Evolutionary conservation across 495 filamentous ascomycete species (phyloP).

Genomic region (Aspergillus indologenus): DNA sequence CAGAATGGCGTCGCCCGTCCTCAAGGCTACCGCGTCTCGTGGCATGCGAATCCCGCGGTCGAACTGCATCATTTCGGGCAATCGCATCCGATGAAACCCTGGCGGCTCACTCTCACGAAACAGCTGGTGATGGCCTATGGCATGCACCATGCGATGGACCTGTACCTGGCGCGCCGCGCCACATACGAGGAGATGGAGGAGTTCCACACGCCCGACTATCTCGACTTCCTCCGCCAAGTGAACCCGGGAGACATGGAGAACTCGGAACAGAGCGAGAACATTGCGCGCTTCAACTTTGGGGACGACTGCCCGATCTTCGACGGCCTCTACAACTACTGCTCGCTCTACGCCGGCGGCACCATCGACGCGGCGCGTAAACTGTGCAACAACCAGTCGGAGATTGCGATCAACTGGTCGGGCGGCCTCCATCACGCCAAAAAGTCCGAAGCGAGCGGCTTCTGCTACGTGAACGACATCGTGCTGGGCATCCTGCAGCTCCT

Average conservation of each 20-base stretch:
- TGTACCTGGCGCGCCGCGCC: conserved; percentile 75
- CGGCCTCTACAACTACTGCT: conserved; percentile 91
- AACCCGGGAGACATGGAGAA: conserved; percentile 46
- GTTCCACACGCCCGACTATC: conserved; percentile 86
- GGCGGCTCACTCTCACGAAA: conserved; percentile 93
- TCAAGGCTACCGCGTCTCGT: conserved; percentile 89
- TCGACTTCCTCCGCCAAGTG: conserved; percentile 68
- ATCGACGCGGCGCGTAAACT: conserved; percentile 90
- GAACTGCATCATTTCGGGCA: conserved; percentile 95
- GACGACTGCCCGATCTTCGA: conserved; percentile 97
- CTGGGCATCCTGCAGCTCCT: conserved; percentile 89
- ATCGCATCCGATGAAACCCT: conserved; percentile 97
- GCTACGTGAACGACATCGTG: conserved; percentile 98
- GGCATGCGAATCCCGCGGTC: conserved; percentile 92
- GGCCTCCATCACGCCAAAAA: conserved; percentile 98
- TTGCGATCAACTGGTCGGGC: conserved; percentile 98
- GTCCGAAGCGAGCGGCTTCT: conserved; percentile 89
- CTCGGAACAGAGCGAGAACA: conserved; percentile 38
- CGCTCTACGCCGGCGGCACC: conserved; percentile 85
- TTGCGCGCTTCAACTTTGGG: conserved; percentile 72
- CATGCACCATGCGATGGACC: conserved; percentile 94
- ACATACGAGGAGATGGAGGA: conserved; percentile 82
- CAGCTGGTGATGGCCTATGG: conserved; percentile 90
- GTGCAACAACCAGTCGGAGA: conserved; percentile 79
- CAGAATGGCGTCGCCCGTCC: conserved; percentile 73